A percentile compares a stretch with the other conserved stretches of the same genome.
Evolutionary conservation across 208 protist genomes (phyloP).

Genomic region (Acanthamoeba triangularis): DNA sequence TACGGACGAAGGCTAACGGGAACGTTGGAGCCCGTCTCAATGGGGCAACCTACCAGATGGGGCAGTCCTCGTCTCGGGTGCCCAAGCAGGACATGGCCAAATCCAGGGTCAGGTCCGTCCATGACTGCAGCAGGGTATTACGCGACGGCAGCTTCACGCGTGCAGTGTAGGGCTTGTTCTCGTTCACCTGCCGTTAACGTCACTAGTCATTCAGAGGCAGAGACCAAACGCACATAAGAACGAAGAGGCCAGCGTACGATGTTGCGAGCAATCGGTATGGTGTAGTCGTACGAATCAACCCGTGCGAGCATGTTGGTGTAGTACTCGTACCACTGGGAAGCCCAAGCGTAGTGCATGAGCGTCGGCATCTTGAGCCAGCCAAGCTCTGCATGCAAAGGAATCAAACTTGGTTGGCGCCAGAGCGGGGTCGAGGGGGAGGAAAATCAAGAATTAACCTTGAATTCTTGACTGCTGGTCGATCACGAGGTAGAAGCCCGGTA

Average conservation of each 20-base stretch:
- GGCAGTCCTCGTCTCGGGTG: slow-evolving; percentile 52
- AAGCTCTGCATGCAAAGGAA: slow-evolving; percentile 7
- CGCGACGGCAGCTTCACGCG: slow-evolving; percentile 14
- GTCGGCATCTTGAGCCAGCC: slow-evolving; percentile 73
- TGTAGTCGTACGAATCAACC: neutral
- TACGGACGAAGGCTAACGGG: too few species aligned
- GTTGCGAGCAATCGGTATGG: neutral
- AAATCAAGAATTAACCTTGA: neutral
- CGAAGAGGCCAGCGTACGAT: neutral
- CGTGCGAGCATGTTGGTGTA: slow-evolving; percentile 1
- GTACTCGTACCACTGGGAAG: slow-evolving; percentile 63
- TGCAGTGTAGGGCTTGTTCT: neutral
- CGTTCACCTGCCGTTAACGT: too few species aligned
- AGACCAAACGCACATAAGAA: neutral
- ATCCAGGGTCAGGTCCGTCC: neutral
- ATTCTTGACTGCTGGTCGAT: slow-evolving; percentile 32
- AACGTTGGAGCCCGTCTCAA: neutral
- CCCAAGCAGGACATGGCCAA: slow-evolving; percentile 31
- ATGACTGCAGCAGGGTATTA: neutral
- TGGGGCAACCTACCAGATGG: slow-evolving; percentile 13
- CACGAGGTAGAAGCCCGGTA: slow-evolving; percentile 47
- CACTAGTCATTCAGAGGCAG: neutral
- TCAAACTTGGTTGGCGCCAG: neutral
- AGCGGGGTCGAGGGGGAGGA: neutral
- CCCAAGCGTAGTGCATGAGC: slow-evolving; percentile 72